Conservation (phyloP, 129 eudicot genomes). For the Ambrosia artemisiifolia region DNA sequence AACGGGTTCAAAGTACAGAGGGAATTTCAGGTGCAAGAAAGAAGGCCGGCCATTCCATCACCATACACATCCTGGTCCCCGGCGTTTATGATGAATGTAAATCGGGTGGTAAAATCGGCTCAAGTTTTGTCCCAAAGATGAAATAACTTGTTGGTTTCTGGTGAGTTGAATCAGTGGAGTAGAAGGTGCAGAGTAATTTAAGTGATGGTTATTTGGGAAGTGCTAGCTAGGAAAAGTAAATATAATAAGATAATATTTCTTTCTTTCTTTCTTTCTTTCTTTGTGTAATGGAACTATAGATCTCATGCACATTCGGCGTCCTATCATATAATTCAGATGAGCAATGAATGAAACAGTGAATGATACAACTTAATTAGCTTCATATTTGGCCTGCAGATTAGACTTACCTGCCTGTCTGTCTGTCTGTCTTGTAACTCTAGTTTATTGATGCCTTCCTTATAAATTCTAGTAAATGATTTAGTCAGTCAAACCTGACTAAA, state of each 20-base stretch:
- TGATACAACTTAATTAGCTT: slow-evolving; percentile 4
- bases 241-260: slow-evolving; percentile 7
- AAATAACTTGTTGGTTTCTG: slow-evolving; percentile 22
- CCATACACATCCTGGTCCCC: slow-evolving; percentile 12
- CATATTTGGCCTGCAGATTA: slow-evolving; percentile 17
- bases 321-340: not conserved
- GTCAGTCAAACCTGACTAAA: no score
- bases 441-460: not conserved
- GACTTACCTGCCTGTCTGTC: not conserved
- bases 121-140: slow-evolving; percentile 29
- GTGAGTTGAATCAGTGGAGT: slow-evolving; percentile 32
- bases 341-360: slow-evolving; percentile 10
- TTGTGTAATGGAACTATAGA: not conserved
- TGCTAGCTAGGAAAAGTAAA: not conserved
- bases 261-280: no score
- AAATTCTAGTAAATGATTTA: no score
- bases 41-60: slow-evolving; percentile 40
- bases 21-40: slow-evolving; percentile 33
- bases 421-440: not conserved
- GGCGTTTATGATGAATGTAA: slow-evolving; percentile 28
- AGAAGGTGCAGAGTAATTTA: slow-evolving; percentile 25
- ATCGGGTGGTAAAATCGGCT: slow-evolving; percentile 34
- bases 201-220: slow-evolving; percentile 20
- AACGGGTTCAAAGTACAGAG: slow-evolving; percentile 20
- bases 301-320: no score